Percentiles rank a stretch among this genome's conserved stretches.
Evolutionary conservation across 192 early-diverging fungal species (phyloP).

Genomic region (Podila verticillata): DNA sequence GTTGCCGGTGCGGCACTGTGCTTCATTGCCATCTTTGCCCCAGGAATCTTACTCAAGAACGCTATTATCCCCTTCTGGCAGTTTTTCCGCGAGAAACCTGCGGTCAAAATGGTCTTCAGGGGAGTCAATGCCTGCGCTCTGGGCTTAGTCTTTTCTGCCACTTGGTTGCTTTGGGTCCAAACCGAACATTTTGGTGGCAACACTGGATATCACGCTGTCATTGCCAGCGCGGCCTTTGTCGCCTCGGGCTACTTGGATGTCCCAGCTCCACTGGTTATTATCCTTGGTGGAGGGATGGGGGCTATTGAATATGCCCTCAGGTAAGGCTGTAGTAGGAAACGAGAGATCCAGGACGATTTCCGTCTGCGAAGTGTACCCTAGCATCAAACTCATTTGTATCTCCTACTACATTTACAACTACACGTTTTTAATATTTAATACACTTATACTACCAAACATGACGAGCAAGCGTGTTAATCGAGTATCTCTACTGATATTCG

Average conservation of each 20-base stretch:
- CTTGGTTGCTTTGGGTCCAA: conserved; percentile 63
- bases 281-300: conserved; percentile 50
- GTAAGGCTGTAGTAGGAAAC: background rate
- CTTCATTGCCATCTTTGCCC: conserved; percentile 67
- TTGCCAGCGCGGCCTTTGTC: conserved; percentile 49
- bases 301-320: conserved; percentile 44
- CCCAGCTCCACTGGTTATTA: conserved; percentile 44
- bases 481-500: too few species aligned
- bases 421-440: too few species aligned
- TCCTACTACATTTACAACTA: background rate
- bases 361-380: background rate
- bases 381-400: too few species aligned
- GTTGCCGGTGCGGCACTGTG: conserved; percentile 63
- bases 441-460: too few species aligned
- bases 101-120: conserved; percentile 59
- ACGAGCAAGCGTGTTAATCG: too few species aligned
- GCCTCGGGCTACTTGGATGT: conserved; percentile 34
- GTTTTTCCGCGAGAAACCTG: conserved; percentile 47
- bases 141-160: conserved; percentile 70
- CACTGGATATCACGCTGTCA: conserved; percentile 44
- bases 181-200: conserved; percentile 30
- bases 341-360: background rate
- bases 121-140: conserved; percentile 73
- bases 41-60: conserved; percentile 67
- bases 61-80: conserved; percentile 73